Evolutionary conservation across 768 basidiomycete genomes (phyloP), one percentile per base, ranked within the genome.

Genomic region (Calocybe cyanea): DNA sequence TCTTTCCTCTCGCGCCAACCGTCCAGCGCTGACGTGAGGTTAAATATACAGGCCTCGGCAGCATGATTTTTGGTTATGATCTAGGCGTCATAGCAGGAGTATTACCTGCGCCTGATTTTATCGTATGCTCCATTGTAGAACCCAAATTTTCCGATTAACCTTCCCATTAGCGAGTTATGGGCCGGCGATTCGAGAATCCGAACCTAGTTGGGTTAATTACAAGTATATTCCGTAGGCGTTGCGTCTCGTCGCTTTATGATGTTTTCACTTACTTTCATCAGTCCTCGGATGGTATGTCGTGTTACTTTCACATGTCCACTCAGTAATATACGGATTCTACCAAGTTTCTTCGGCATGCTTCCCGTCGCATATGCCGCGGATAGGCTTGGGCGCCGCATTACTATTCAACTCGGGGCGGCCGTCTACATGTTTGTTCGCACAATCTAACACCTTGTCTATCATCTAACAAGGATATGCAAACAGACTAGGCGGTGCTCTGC

Each of bases 81-180:
- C 56, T 76, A 30, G 75, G 75, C 58, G 74, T 76, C 35, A 76
- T 77, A 23, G 74, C 75, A 2, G 70, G 72, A 0, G 69, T 76
- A 0, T 55, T 74, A 25, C 65, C 71, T 3, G 66, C 69, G 9
- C 41, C 57, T 2, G 67, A 71, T 51, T 70, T 71, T 50, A 58
- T 55, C 25, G 67, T 68, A 44, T n/a, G 59, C 33, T 11, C 25
- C 11, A 28, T 11, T 28, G n/a, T n/a, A n/a, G n/a, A n/a, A 28
- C 25, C 11, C 6, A 6, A 28, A 28, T 28, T 28, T 5, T 6
- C 6, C 5, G 11, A 28, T 28, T 6, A 28, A 28, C 25, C 11
- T 28, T 28, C 15, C 24, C 40, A 24, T 5, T 25, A 68, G 68
- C 50, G 50, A 11, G 56, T 62, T 7, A 8, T 19, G 20, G 14